Evolutionary conservation across 129 eudicot genomes (phyloP), one percentile per base, ranked within the genome.

Genomic region (Centaurea solstitialis): DNA sequence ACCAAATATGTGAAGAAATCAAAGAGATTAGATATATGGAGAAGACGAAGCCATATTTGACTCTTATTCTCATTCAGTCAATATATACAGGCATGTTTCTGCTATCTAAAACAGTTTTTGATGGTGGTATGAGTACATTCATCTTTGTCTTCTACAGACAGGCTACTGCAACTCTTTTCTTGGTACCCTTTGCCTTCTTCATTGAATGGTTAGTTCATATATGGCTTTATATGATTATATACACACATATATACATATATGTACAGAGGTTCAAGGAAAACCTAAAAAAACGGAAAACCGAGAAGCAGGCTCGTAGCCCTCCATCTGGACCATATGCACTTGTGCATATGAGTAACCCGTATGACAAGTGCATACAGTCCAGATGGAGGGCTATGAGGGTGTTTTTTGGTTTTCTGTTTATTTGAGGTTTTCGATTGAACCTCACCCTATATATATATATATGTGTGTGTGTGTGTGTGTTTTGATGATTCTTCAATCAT

Each of bases 141-240:
- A 84, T 93, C 74, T 93, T 93, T 22, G 89, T 89, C 68, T 93
- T 91, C 86, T 93, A 93, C 68, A 82, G 98, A 85, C 98, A 93
- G 57, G 96, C 98, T 35, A 62, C 82, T 73, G 96, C 89, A 4
- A 78, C 98, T 70, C 77, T 89, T 57, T 83, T 89, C 84, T 82
- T 93, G 62, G 67, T 72, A 53, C 96, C 96, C 3, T 66, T 87
- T 9, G 90, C 91, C 61, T 30, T 80, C 24, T 82, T 86, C 80
- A 8, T 83, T 6, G 76, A 91, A 45, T 38, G 98, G 98, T 89
- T 79, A 11, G 68, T 80, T 18, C 57, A 37, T 61, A 66, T 40
- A n/a, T 35, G 1, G 1, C 10, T 24, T 37, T 40, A 40, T 13
- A 80, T 72, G 72, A 50, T 57, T 28, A 30, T 33, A 33, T 5